Base-by-base conservation (phyloP, 208 protist genomes). In the Trypanosoma brucei region DNA sequence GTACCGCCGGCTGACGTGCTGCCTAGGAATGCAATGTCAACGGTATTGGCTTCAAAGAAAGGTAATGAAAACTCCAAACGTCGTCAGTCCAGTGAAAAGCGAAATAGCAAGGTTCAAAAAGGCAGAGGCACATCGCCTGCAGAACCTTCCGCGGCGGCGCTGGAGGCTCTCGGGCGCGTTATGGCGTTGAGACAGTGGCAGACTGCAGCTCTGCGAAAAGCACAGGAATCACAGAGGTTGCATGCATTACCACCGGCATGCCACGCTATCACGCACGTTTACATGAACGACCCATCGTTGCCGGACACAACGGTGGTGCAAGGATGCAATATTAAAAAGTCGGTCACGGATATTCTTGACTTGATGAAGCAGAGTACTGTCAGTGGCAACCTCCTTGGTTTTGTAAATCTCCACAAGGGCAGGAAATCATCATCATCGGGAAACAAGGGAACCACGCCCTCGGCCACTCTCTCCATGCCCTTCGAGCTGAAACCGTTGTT, bases 251-350 rank as follows among this genome's bases (percentile, higher is more conserved):
- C 81, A 0, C 68, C 72, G 7, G 59, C 72, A 52, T 86, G 79
- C 58, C 88, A 94, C 70, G 72, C 75, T 59, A 92, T 94, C 57
- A 94, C 84, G 0, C 84, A 83, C 14, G 76, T 92, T 38, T 81
- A 80, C 39, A 77, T 87, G 59, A 70, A 85, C 62, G 71, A 87
- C 46, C 76, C 78, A 0, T 65, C 73, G 31, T 78, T 75, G 60
- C 70, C 70, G 0, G 79, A 91, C 49, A 44, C 83, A 36, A 83
- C 81, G 0, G 75, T 91, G 30, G 78, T 81, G 33, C 82, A 85
- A 52, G 78, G 78, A 36, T 70, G 70, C 14, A 80, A 80, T 8
- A 65, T 72, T 48, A 57, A 45, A 48, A 92, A 92, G 55, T 78
- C 67, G 42, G 68, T 83, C 3, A 50, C 55, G 9, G 84, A 87